Percentiles rank a stretch among this genome's conserved stretches.
Conservation (phyloP, 2,329 filamentous ascomycete species). For the Macrophomina phaseolina region DNA sequence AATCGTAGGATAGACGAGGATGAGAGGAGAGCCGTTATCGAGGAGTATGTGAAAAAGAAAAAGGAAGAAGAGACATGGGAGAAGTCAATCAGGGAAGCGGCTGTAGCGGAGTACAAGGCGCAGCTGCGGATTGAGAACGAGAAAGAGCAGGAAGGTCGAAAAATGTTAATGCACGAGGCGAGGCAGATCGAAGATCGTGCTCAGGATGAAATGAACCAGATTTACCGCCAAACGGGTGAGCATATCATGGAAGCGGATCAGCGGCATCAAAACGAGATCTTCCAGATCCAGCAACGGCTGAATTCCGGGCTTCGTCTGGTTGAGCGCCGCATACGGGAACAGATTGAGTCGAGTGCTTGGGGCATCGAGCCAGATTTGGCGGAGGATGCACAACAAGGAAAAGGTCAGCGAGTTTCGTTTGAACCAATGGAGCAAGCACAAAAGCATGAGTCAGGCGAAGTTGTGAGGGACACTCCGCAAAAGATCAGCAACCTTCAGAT, state of each 20-base stretch:
- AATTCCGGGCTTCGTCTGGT: background rate
- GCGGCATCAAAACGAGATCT: constrained; percentile 11
- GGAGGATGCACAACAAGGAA: background rate
- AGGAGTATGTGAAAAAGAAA: background rate
- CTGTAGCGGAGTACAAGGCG: background rate
- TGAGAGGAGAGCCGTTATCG: background rate
- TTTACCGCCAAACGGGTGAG: constrained; percentile 4
- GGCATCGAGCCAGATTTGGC: background rate
- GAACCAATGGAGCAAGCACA: background rate
- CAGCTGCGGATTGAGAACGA: background rate
- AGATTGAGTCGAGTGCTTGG: background rate
- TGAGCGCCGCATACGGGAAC: constrained; percentile 10
- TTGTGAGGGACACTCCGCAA: background rate
- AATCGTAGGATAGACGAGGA: background rate
- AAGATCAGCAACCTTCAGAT: background rate
- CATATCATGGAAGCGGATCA: background rate
- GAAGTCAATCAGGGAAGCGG: background rate
- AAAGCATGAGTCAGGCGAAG: background rate
- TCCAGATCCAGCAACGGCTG: constrained; percentile 7
- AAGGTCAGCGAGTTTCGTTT: background rate
- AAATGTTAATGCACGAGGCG: background rate
- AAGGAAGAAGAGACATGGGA: background rate
- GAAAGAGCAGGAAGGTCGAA: background rate
- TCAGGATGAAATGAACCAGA: background rate
- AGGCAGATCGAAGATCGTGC: constrained; percentile 9